Evolutionary conservation across 441 rosid genomes (phyloP).

Genomic region (Pelargonium hybrid): DNA sequence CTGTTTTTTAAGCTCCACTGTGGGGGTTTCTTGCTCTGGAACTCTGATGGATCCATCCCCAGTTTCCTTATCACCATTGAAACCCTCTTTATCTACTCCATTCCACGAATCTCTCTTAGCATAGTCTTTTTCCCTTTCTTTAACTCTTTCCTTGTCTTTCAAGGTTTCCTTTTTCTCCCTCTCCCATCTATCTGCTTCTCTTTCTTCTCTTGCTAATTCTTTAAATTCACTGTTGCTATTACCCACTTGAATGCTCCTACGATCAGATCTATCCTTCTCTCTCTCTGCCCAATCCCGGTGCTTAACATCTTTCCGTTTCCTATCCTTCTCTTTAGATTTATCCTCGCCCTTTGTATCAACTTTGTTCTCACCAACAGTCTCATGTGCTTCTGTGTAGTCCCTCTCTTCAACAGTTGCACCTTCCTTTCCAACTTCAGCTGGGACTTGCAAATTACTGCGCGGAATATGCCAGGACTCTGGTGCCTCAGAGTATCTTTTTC

Average conservation of each 20-base stretch:
- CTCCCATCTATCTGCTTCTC: conserved; percentile 79
- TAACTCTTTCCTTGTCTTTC: conserved; percentile 69
- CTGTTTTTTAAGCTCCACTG: conserved; percentile 55
- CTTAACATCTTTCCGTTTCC: conserved; percentile 74
- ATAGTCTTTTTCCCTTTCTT: conserved; percentile 78
- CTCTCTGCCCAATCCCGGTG: conserved; percentile 84
- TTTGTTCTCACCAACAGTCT: conserved; percentile 79
- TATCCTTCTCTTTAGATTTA: conserved; percentile 78
- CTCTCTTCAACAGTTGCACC: conserved; percentile 45
- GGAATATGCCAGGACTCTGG: conserved; percentile 58
- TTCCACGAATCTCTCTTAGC: conserved; percentile 55
- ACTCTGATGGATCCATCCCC: conserved; percentile 54
- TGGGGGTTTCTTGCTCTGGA: conserved; percentile 46
- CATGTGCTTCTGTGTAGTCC: conserved; percentile 50
- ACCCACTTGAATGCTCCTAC: conserved; percentile 49
- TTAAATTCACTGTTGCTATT: conserved; percentile 47
- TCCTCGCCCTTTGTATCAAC: conserved; percentile 72
- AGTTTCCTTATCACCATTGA: conserved; percentile 51
- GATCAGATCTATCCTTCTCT: conserved; percentile 83
- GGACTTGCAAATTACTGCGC: conserved; percentile 48
- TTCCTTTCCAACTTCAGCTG: conserved; percentile 54
- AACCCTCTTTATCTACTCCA: conserved; percentile 56
- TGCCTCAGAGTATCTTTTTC: conserved; percentile 63
- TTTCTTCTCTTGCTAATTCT: conserved; percentile 67
- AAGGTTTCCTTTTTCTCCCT: conserved; percentile 66